phyloP scores from a whole-genome alignment of 2,329 filamentous ascomycete genomes.

The Trichoderma lentiforme region DNA sequence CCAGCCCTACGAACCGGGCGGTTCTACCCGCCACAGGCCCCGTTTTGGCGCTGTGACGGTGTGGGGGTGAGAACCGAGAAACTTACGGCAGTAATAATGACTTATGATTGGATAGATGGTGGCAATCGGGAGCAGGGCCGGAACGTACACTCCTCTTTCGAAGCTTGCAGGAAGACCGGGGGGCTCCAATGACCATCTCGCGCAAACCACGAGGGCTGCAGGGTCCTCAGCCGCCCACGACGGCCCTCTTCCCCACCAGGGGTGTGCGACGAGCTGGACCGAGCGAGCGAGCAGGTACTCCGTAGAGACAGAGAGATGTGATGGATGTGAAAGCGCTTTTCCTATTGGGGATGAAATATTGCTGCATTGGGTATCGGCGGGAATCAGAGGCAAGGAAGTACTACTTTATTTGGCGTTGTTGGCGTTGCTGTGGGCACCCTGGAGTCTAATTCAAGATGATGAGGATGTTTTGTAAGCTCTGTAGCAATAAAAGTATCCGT shows the following conservation, averaged over 20 bases:
- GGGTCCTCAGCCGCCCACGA: conserved; percentile 4
- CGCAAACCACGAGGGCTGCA: conserved; percentile 26
- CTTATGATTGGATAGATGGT: conserved; percentile 50
- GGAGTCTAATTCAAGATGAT: conserved; percentile 18
- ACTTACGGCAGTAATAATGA: conserved; percentile 47
- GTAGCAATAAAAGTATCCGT: conserved; percentile 14
- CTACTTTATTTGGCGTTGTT: conserved; percentile 25
- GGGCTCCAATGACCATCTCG: conserved; percentile 25
- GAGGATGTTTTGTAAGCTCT: conserved; percentile 8
- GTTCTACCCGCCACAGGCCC: conserved; percentile 27
- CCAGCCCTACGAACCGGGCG: conserved; percentile 25
- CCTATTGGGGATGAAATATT: conserved; percentile 32
- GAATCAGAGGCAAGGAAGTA: conserved; percentile 19
- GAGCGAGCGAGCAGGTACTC: not conserved
- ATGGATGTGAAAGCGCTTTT: conserved; percentile 28
- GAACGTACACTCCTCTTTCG: conserved; percentile 45
- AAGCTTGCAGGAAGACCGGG: conserved; percentile 27
- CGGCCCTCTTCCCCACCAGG: conserved; percentile 4
- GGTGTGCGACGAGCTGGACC: not conserved
- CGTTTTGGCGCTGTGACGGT: conserved; percentile 27
- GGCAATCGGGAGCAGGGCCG: conserved; percentile 33
- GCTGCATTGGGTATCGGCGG: conserved; percentile 32
- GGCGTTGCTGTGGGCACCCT: conserved; percentile 24
- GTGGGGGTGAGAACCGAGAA: conserved; percentile 30
- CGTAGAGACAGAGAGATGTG: conserved; percentile 1